Evolutionary conservation across 2,329 filamentous ascomycete species (phyloP).

Genomic region (Neonectria magnoliae): DNA sequence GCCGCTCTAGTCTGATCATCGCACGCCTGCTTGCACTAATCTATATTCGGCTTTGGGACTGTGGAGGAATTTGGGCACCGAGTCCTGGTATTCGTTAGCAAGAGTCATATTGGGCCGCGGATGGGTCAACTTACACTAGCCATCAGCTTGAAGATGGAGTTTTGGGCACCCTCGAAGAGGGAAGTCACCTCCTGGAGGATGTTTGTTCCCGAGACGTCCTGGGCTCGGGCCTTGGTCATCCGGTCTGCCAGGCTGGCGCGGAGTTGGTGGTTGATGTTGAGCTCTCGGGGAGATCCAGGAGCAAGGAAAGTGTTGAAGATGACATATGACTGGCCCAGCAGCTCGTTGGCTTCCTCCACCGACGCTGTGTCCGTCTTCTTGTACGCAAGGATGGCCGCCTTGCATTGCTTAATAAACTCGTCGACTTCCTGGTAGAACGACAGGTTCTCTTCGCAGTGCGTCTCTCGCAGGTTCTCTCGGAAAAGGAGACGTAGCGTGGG

Average conservation of each 20-base stretch:
- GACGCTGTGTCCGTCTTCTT: conserved; percentile 69
- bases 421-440: conserved; percentile 95
- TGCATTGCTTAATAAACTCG: conserved; percentile 80
- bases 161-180: conserved; percentile 92
- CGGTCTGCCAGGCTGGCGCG: conserved; percentile 92
- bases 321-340: conserved; percentile 92
- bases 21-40: conserved; percentile 13
- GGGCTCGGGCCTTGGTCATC: conserved; percentile 96
- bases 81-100: conserved; percentile 62
- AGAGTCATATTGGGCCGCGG: background rate
- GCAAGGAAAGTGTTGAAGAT: conserved; percentile 99
- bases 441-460: conserved; percentile 95
- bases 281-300: conserved; percentile 92
- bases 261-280: conserved; percentile 96
- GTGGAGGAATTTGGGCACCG: conserved; percentile 76
- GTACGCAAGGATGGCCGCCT: conserved; percentile 66
- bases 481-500: conserved; percentile 88
- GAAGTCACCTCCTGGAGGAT: conserved; percentile 88
- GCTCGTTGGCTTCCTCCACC: conserved; percentile 89
- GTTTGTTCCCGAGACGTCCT: conserved; percentile 89
- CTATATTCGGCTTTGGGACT: conserved; percentile 52
- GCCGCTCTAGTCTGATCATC: background rate
- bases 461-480: conserved; percentile 92
- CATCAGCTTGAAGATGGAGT: conserved; percentile 98
- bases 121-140: conserved; percentile 79